These are phyloP conservation scores for Lachancea kluyveri DNA, from an alignment of 805 yeast genomes.

Conservation along the genomic window DNA sequence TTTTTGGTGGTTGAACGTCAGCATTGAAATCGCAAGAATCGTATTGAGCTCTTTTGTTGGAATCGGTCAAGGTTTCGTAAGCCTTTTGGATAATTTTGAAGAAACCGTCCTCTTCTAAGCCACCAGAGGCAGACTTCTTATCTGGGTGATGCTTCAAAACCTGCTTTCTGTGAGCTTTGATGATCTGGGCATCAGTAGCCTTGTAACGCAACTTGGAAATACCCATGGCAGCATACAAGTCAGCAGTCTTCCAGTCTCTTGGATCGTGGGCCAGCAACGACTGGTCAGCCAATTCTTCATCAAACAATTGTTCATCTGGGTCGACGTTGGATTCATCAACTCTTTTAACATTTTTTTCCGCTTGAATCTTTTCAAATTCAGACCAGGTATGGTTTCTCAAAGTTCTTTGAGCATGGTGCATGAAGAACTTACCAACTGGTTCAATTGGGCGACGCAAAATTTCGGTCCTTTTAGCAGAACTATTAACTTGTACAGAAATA, in stretches of 20 bases:
- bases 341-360: conserved; percentile 72
- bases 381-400: conserved; percentile 98
- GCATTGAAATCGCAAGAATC: conserved; percentile 93
- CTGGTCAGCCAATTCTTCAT: conserved; percentile 62
- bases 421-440: conserved; percentile 93
- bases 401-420: conserved; percentile 95
- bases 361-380: conserved; percentile 90
- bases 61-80: conserved; percentile 80
- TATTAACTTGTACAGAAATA: conserved; percentile 46
- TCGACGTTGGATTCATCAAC: conserved; percentile 57
- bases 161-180: conserved; percentile 95
- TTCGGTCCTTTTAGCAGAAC: conserved; percentile 45
- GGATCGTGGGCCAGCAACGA: conserved; percentile 85
- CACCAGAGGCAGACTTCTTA: conserved; percentile 81
- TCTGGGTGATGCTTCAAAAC: conserved; percentile 98
- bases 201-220: conserved; percentile 82
- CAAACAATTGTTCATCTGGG: conserved; percentile 47
- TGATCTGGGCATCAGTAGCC: conserved; percentile 89
- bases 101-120: conserved; percentile 89
- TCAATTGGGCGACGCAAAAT: conserved; percentile 79
- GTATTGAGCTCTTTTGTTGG: conserved; percentile 82
- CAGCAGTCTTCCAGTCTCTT: conserved; percentile 96
- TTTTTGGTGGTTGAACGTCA: conserved; percentile 72
- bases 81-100: conserved; percentile 98
- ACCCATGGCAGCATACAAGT: conserved; percentile 94